Percentiles rank a stretch among this genome's conserved stretches.
Conservation (phyloP, 2,329 filamentous ascomycete genomes). For the Sclerotinia nivalis region DNA sequence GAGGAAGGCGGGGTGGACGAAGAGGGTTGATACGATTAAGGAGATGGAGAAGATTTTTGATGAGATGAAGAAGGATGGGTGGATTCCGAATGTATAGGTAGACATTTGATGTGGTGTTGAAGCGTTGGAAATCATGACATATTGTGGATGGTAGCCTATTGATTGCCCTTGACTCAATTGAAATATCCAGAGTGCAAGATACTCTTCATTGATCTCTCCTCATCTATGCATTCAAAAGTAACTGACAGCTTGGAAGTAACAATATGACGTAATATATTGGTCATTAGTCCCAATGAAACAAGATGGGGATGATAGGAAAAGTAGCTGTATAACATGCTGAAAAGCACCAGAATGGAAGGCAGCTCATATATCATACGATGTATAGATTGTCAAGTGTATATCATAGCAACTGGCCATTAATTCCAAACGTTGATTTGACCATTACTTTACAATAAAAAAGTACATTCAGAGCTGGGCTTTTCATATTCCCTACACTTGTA, state of each 20-base stretch:
- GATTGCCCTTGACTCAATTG: not conserved
- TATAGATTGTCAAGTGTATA: too few relatives aligned
- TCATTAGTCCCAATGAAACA: not conserved
- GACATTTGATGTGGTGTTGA: too few relatives aligned
- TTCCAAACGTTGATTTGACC: too few relatives aligned
- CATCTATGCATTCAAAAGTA: not conserved
- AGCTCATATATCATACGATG: too few relatives aligned
- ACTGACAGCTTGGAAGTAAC: not conserved
- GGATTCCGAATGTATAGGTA: constrained; percentile 6
- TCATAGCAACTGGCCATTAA: too few relatives aligned
- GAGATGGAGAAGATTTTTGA: constrained; percentile 18
- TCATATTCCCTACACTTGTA: not conserved
- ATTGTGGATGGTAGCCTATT: not conserved
- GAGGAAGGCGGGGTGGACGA: constrained; percentile 14
- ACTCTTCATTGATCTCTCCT: not conserved
- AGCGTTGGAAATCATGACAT: too few relatives aligned
- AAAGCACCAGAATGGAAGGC: too few relatives aligned
- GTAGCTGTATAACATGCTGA: too few relatives aligned
- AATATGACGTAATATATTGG: not conserved
- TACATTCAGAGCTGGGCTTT: constrained; percentile 3
- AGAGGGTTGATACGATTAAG: constrained; percentile 10
- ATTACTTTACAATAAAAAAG: too few relatives aligned
- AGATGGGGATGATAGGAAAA: not conserved
- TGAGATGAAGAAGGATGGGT: constrained; percentile 19
- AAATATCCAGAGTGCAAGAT: not conserved